Percentiles rank a stretch among this genome's conserved stretches.
These are phyloP conservation scores for Mycoemilia scoparia DNA, from an alignment of 192 early-diverging fungal species.

Conservation along the genomic window DNA sequence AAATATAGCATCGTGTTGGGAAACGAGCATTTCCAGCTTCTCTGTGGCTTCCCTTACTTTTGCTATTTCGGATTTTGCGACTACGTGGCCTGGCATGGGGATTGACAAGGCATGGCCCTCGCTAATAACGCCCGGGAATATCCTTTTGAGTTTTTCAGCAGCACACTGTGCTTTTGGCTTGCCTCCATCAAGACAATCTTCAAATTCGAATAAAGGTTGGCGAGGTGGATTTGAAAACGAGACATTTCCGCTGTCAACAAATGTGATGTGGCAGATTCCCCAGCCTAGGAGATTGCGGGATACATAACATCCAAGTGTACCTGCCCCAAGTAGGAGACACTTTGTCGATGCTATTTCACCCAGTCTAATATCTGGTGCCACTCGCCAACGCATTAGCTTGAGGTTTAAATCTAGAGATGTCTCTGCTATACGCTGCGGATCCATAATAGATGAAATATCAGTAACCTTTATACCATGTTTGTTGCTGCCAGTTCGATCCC, in stretches of 20 bases:
- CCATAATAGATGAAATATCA: conserved; percentile 77
- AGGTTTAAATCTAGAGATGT: conserved; percentile 88
- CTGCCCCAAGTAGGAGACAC: conserved; percentile 79
- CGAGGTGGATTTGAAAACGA: conserved; percentile 93
- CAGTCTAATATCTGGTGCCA: conserved; percentile 66
- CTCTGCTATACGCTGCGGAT: conserved; percentile 64
- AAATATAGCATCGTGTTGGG: conserved; percentile 68
- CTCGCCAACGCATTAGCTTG: conserved; percentile 93
- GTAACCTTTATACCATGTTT: conserved; percentile 66
- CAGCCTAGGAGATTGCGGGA: conserved; percentile 73
- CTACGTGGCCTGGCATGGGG: conserved; percentile 93
- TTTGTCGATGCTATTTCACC: conserved; percentile 57
- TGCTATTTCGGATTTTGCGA: conserved; percentile 10
- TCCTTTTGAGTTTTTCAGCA: conserved; percentile 44
- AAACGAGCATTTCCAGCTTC: conserved; percentile 43
- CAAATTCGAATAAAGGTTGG: conserved; percentile 82
- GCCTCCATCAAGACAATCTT: conserved; percentile 74
- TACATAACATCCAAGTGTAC: conserved; percentile 89
- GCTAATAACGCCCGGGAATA: conserved; percentile 68
- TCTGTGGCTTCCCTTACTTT: conserved; percentile 17
- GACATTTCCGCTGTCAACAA: conserved; percentile 80
- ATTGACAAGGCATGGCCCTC: conserved; percentile 54
- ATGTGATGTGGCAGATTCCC: conserved; percentile 85
- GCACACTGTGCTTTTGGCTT: conserved; percentile 75
- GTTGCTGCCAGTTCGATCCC: conserved; percentile 71